Percentiles rank a stretch among this genome's conserved stretches.
Evolutionary conservation across 2,329 filamentous ascomycete species (phyloP).

Genomic region (Ophiostoma pallidulum): DNA sequence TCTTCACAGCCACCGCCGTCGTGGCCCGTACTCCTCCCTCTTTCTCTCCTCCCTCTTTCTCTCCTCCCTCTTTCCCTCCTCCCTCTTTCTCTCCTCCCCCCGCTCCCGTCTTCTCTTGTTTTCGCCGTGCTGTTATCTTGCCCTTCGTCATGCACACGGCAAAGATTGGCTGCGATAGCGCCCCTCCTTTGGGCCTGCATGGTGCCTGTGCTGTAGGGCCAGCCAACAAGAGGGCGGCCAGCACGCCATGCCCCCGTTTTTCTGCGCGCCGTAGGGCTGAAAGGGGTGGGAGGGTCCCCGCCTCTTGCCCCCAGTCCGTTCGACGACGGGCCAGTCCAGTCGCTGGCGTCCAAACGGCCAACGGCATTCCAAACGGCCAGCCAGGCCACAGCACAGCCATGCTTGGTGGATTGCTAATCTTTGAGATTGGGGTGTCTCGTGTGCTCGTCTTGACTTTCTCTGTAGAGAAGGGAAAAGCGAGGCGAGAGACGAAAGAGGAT

Average conservation of each 20-base stretch:
- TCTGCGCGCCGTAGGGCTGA: constrained; percentile 20
- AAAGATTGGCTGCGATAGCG: background rate
- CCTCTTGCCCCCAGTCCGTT: too few species aligned
- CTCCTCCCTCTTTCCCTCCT: background rate
- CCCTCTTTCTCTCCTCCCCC: background rate
- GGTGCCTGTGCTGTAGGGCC: too few species aligned
- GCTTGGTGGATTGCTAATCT: too few species aligned
- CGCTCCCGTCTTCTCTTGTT: background rate
- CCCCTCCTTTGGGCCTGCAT: background rate
- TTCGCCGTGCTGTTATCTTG: background rate
- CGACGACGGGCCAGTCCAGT: background rate
- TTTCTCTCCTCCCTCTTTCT: background rate
- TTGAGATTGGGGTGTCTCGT: too few species aligned
- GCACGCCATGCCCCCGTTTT: background rate
- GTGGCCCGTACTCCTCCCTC: background rate
- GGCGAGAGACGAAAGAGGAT: too few species aligned
- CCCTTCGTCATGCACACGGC: too few species aligned
- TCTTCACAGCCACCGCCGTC: background rate
- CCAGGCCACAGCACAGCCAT: too few species aligned
- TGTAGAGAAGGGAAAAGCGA: too few species aligned
- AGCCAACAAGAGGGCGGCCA: background rate
- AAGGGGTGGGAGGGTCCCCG: constrained; percentile 14
- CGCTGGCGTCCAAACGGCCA: too few species aligned
- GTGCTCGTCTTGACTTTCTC: too few species aligned
- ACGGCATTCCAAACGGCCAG: too few species aligned